Percentiles rank a stretch among this genome's conserved stretches.
These are phyloP conservation scores for Phytophthora fragariaefolia DNA, from an alignment of 352 stramenopile genomes.

Conservation along the genomic window DNA sequence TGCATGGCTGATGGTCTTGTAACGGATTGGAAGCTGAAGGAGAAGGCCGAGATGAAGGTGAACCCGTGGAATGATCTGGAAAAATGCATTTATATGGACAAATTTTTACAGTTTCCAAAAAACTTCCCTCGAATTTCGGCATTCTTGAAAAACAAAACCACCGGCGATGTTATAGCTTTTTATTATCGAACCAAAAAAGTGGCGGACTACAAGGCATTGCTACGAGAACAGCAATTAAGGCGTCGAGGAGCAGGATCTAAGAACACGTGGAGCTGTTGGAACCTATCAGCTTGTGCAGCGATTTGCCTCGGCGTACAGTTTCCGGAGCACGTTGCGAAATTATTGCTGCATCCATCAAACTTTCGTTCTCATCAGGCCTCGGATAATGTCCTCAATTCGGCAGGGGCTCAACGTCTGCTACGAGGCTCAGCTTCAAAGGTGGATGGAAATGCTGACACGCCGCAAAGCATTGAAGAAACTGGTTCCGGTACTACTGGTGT, in stretches of 20 bases:
- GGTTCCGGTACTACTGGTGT: conserved; percentile 5
- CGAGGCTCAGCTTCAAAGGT: conserved; percentile 25
- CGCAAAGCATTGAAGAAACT: neutral
- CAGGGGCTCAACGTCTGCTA: conserved; percentile 65
- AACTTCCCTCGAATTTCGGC: conserved; percentile 98
- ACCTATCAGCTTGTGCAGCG: conserved; percentile 78
- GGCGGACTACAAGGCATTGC: conserved; percentile 96
- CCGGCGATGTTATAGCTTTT: conserved; percentile 96
- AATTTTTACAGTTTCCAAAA: conserved; percentile 99
- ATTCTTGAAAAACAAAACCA: conserved; percentile 95
- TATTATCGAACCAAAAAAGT: conserved; percentile 99
- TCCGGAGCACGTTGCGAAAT: conserved; percentile 62
- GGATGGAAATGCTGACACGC: conserved; percentile 6
- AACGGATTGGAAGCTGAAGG: conserved; percentile 66
- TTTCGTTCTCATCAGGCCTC: conserved; percentile 88
- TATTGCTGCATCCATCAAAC: conserved; percentile 81
- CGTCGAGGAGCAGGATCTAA: conserved; percentile 85
- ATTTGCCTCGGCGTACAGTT: conserved; percentile 89
- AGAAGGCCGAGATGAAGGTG: conserved; percentile 76
- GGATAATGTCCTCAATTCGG: conserved; percentile 86
- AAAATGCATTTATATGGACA: conserved; percentile 99
- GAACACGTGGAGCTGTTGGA: conserved; percentile 92
- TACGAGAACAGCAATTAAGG: conserved; percentile 89
- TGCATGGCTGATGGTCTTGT: conserved; percentile 71
- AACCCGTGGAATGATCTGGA: conserved; percentile 99